A percentile compares a stretch with the other conserved stretches of the same genome.
Evolutionary conservation across 495 filamentous ascomycete genomes (phyloP).

Genomic region (Hypoxylon fragiforme): DNA sequence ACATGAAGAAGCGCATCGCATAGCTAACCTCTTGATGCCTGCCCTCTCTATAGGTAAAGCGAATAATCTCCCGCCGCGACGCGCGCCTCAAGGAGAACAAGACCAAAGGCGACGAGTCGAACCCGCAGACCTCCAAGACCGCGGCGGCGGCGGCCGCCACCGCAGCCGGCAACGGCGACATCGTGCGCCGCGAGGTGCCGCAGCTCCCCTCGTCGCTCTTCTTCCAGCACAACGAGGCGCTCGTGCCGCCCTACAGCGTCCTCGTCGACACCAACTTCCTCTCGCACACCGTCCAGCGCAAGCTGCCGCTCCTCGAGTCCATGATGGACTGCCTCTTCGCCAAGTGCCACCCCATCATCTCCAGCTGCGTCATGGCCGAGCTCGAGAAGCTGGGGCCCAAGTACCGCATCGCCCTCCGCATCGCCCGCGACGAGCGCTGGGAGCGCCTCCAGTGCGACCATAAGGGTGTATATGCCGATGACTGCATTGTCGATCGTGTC

Average conservation of each 20-base stretch:
- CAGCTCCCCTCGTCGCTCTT: conserved; percentile 87
- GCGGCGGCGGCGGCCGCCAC: neutral
- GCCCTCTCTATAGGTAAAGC: conserved; percentile 54
- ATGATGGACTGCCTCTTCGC: conserved; percentile 75
- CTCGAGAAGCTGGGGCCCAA: conserved; percentile 89
- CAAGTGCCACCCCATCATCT: conserved; percentile 70
- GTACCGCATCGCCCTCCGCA: conserved; percentile 84
- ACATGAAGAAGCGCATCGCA: conserved; percentile 1
- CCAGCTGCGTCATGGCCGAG: conserved; percentile 75
- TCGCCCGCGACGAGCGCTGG: conserved; percentile 91
- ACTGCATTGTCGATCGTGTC: conserved; percentile 89
- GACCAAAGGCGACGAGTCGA: conserved; percentile 55
- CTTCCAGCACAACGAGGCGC: conserved; percentile 90
- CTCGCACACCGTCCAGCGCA: conserved; percentile 84
- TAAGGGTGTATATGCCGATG: conserved; percentile 91
- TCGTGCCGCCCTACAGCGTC: conserved; percentile 85
- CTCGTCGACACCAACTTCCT: conserved; percentile 94
- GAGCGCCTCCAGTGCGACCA: conserved; percentile 84
- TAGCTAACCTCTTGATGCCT: neutral
- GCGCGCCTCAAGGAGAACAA: conserved; percentile 61
- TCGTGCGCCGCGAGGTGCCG: conserved; percentile 65
- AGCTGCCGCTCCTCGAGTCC: conserved; percentile 81
- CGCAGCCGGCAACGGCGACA: conserved; percentile 45
- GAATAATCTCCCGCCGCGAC: conserved; percentile 64
- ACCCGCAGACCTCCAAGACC: conserved; percentile 59